A percentile compares a stretch with the other conserved stretches of the same genome.
Evolutionary conservation across 352 stramenopile species (phyloP).

Genomic region (Phytophthora melonis): DNA sequence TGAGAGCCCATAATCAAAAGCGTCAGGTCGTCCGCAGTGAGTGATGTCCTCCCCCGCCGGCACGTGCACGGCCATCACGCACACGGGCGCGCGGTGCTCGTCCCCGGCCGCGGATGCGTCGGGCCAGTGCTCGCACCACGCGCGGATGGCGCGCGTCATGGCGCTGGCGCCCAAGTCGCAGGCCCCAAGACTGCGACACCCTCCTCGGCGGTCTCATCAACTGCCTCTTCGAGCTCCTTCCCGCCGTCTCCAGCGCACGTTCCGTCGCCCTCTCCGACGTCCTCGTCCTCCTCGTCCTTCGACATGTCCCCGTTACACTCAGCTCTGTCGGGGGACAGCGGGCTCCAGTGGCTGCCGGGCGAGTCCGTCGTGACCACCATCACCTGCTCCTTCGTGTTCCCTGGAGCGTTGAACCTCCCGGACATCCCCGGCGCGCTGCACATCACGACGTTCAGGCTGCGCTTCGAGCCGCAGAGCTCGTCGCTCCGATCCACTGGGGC

Average conservation of each 20-base stretch:
- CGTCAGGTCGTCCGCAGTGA: not conserved
- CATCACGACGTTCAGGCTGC: constrained; percentile 76
- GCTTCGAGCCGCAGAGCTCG: constrained; percentile 69
- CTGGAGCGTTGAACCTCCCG: constrained; percentile 46
- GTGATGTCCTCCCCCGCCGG: constrained; percentile 11
- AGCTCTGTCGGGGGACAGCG: constrained; percentile 10
- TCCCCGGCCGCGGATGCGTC: constrained; percentile 49
- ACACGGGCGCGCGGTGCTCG: constrained; percentile 73
- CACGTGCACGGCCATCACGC: constrained; percentile 61
- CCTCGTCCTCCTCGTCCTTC: constrained; percentile 38
- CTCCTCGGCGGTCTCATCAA: constrained; percentile 5
- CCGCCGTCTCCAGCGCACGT: constrained; percentile 9
- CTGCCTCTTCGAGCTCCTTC: constrained; percentile 18
- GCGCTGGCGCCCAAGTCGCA: constrained; percentile 70
- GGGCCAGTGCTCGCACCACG: constrained; percentile 79
- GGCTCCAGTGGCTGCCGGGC: constrained; percentile 39
- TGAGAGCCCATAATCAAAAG: constrained; percentile 8
- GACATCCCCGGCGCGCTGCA: constrained; percentile 65
- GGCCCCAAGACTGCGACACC: not conserved
- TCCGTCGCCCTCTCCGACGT: constrained; percentile 26
- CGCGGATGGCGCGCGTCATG: constrained; percentile 83
- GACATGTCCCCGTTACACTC: constrained; percentile 28
- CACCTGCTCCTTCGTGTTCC: constrained; percentile 68
- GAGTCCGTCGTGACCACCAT: constrained; percentile 56
- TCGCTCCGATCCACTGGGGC: constrained; percentile 46